A percentile compares a stretch with the other conserved stretches of the same genome.
Evolutionary conservation across 768 basidiomycete species (phyloP).

Genomic region (Suillus subalutaceus): DNA sequence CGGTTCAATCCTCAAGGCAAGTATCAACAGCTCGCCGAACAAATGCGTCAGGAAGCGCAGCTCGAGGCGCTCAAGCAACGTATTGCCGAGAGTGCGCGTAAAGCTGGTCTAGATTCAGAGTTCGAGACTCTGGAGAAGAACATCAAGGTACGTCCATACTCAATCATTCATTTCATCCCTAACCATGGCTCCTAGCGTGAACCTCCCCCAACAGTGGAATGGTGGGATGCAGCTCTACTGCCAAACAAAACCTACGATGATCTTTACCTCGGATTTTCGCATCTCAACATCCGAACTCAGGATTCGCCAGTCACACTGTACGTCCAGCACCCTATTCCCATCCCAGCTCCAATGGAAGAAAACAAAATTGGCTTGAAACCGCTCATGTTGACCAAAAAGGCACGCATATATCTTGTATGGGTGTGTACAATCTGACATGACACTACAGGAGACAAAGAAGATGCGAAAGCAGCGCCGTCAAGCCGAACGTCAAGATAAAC

Average conservation of each 20-base stretch:
- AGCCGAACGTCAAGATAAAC: conserved; percentile 90
- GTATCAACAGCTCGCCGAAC: conserved; percentile 75
- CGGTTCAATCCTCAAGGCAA: conserved; percentile 94
- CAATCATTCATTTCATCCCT: not conserved
- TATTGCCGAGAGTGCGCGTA: conserved; percentile 90
- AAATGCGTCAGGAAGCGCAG: conserved; percentile 73
- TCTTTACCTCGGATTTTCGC: conserved; percentile 55
- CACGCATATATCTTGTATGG: too few species aligned
- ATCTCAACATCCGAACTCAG: conserved; percentile 61
- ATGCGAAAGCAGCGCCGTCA: conserved; percentile 88
- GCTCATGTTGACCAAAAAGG: conserved; percentile 92
- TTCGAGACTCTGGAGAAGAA: conserved; percentile 89
- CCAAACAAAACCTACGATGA: conserved; percentile 83
- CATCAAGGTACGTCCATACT: conserved; percentile 62
- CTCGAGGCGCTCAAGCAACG: conserved; percentile 90
- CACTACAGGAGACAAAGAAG: conserved; percentile 86
- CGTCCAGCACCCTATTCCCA: conserved; percentile 96
- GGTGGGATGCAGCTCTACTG: conserved; percentile 94
- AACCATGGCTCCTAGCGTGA: conserved; percentile 55
- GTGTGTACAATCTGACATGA: conserved; percentile 24
- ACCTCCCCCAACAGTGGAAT: conserved; percentile 88
- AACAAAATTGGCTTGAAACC: conserved; percentile 78
- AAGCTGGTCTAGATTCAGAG: conserved; percentile 94
- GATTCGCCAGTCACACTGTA: conserved; percentile 85
- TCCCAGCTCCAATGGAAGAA: conserved; percentile 89